Conservation (phyloP, 805 yeast genomes). For the Kazachstania viticola region DNA sequence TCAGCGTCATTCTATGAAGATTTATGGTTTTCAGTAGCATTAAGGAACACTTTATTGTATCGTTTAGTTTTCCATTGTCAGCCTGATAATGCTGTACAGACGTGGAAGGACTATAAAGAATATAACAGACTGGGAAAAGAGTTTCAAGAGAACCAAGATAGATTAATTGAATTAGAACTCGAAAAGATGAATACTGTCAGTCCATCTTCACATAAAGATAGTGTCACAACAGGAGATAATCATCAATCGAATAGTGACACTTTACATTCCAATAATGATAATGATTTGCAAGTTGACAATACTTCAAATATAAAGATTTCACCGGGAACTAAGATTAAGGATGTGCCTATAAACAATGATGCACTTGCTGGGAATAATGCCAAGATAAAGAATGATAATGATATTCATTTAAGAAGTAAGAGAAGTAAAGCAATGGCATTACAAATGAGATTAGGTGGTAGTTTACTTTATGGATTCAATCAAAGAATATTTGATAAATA, state of each 20-base stretch:
- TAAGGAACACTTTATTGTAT: conserved; percentile 70
- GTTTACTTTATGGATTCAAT: conserved; percentile 22
- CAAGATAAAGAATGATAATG: neutral
- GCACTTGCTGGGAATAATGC: too few relatives aligned
- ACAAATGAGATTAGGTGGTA: conserved; percentile 22
- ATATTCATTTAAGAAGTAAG: conserved; percentile 2
- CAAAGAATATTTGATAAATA: conserved; percentile 55
- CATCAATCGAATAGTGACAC: neutral
- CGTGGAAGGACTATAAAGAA: conserved; percentile 83
- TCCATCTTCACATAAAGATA: neutral
- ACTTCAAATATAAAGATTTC: neutral
- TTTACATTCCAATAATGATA: neutral
- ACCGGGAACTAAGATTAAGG: neutral
- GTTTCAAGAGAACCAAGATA: conserved; percentile 30
- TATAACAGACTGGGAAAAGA: conserved; percentile 50
- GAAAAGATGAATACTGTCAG: neutral
- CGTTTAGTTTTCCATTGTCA: conserved; percentile 84
- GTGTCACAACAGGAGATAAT: neutral
- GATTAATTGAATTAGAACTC: conserved; percentile 21
- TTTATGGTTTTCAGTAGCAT: conserved; percentile 72
- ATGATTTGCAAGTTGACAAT: neutral
- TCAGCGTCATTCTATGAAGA: conserved; percentile 75
- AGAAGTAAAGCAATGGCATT: conserved; percentile 14
- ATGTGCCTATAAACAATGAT: neutral
- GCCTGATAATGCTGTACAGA: conserved; percentile 83